phyloP scores from a whole-genome alignment of 2,329 filamentous ascomycete species.

The Penicillium crustosum region DNA sequence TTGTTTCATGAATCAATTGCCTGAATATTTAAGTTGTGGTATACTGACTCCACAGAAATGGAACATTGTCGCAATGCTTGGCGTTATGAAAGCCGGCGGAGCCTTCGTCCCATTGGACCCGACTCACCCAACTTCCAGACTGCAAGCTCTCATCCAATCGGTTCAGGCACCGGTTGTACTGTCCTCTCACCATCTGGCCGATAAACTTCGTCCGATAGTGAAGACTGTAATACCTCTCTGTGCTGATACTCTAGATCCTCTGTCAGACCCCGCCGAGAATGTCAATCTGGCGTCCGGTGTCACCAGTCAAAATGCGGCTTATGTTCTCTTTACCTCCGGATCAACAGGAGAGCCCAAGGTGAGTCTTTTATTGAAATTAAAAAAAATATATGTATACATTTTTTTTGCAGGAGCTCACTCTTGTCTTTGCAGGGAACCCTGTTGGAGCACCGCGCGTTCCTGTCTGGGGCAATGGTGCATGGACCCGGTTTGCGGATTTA shows the following conservation, averaged over 20 bases:
- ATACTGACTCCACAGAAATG: slow-evolving; percentile 36
- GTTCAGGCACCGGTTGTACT: slow-evolving; percentile 37
- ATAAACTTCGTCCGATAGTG: slow-evolving; percentile 22
- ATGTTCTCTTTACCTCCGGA: slow-evolving; percentile 61
- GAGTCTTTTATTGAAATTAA: background rate
- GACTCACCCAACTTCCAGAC: slow-evolving; percentile 38
- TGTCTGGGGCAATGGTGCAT: slow-evolving; percentile 56
- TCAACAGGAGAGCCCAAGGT: slow-evolving; percentile 57
- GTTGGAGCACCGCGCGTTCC: slow-evolving; percentile 60
- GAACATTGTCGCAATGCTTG: slow-evolving; percentile 44
- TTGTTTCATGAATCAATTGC: background rate
- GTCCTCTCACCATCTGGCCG: slow-evolving; percentile 31
- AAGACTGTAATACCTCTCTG: slow-evolving; percentile 33
- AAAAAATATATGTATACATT: background rate
- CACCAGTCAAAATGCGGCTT: slow-evolving; percentile 42
- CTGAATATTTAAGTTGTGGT: background rate
- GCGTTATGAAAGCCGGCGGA: slow-evolving; percentile 45
- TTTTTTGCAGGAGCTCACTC: slow-evolving; percentile 6
- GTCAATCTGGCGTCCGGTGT: slow-evolving; percentile 26
- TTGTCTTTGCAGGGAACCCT: slow-evolving; percentile 53
- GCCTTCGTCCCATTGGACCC: slow-evolving; percentile 46
- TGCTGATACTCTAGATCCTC: slow-evolving; percentile 23
- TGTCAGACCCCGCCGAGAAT: slow-evolving; percentile 19
- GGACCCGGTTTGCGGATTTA: slow-evolving; percentile 52
- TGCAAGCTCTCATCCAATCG: slow-evolving; percentile 35